phyloP scores from a whole-genome alignment of 2,329 filamentous ascomycete species.

The Thielaviopsis euricoi region DNA sequence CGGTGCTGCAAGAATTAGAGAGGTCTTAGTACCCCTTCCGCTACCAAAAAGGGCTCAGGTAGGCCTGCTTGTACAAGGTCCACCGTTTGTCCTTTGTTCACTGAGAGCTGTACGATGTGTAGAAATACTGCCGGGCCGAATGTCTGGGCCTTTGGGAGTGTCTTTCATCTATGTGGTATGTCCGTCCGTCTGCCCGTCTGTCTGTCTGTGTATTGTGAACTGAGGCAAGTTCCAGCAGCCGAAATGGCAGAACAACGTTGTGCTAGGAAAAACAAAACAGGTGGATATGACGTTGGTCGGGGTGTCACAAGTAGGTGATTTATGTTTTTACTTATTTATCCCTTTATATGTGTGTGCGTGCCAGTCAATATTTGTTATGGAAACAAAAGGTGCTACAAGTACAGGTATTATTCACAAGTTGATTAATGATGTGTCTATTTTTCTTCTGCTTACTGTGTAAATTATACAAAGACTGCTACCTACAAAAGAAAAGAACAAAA shows the following conservation, averaged over 20 bases:
- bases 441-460: too few relatives aligned
- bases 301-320: background rate
- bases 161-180: too few relatives aligned
- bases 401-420: background rate
- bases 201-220: background rate
- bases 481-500: too few relatives aligned
- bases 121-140: background rate
- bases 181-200: too few relatives aligned
- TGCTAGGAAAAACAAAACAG: background rate
- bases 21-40: too few relatives aligned
- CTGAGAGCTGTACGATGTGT: background rate
- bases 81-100: too few relatives aligned
- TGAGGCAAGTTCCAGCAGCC: background rate
- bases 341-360: background rate
- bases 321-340: background rate
- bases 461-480: too few relatives aligned
- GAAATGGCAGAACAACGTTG: background rate
- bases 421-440: too few relatives aligned
- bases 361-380: background rate
- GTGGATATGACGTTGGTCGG: background rate
- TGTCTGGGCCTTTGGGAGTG: background rate
- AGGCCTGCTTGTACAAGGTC: too few relatives aligned
- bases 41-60: too few relatives aligned
- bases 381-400: background rate
- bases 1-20: too few relatives aligned